These are phyloP conservation scores for Phytophthora megakarya DNA, from an alignment of 352 stramenopile genomes.

Conservation along the genomic window DNA sequence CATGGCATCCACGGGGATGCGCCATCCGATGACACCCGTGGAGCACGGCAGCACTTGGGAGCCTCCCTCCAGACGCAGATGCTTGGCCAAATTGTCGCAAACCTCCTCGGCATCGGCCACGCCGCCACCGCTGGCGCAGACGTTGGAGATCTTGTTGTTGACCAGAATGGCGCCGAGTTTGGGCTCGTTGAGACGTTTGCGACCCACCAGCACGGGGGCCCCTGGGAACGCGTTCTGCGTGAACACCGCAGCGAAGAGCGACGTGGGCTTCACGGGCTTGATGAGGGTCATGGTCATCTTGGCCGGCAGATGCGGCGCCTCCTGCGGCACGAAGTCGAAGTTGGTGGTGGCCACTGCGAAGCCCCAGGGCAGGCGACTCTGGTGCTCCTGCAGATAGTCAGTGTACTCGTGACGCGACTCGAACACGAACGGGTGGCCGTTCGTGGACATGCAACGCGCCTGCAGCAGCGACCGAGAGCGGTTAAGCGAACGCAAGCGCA, in stretches of 20 bases:
- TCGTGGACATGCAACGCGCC: conserved; percentile 42
- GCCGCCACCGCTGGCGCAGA: conserved; percentile 94
- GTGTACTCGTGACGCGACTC: conserved; percentile 85
- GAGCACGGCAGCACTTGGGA: conserved; percentile 93
- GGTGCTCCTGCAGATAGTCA: conserved; percentile 72
- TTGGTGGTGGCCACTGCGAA: conserved; percentile 84
- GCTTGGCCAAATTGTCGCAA: conserved; percentile 91
- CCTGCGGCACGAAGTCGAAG: conserved; percentile 84
- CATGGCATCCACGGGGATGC: conserved; percentile 94
- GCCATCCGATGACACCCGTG: conserved; percentile 98
- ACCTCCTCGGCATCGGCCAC: conserved; percentile 93
- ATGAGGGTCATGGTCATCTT: conserved; percentile 92
- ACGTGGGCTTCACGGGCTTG: conserved; percentile 80
- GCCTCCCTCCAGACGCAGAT: conserved; percentile 83
- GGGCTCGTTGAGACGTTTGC: conserved; percentile 87
- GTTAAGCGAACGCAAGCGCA: conserved; percentile 32
- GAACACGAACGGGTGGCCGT: conserved; percentile 75
- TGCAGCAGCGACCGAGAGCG: conserved; percentile 26
- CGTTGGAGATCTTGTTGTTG: conserved; percentile 99
- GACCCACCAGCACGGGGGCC: conserved; percentile 90
- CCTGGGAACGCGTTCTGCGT: conserved; percentile 92
- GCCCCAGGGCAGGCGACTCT: conserved; percentile 85
- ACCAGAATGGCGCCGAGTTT: conserved; percentile 95
- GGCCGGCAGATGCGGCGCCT: conserved; percentile 77
- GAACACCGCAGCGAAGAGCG: conserved; percentile 90